Evolutionary conservation across 2,329 filamentous ascomycete species (phyloP).

Genomic region (Cercospora canescens): DNA sequence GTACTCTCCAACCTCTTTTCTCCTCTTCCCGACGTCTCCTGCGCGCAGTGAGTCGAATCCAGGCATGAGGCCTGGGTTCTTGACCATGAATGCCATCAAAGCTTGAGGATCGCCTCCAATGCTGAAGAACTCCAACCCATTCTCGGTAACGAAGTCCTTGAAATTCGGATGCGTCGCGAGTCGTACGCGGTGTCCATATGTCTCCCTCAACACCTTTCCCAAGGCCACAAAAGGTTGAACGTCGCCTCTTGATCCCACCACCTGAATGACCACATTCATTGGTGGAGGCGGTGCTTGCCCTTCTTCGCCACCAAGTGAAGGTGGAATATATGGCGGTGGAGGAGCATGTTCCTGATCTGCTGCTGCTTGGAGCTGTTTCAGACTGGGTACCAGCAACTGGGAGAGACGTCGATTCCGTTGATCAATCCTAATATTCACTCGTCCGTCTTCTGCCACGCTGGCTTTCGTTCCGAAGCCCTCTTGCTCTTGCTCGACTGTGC

Average conservation of each 20-base stretch:
- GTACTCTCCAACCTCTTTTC: conserved; percentile 75
- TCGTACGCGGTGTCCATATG: conserved; percentile 49
- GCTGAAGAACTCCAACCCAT: conserved; percentile 53
- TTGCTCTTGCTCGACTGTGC: conserved; percentile 39
- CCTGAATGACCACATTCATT: conserved; percentile 51
- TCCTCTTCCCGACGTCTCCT: conserved; percentile 73
- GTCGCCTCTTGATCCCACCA: conserved; percentile 51
- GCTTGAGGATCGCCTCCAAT: conserved; percentile 52
- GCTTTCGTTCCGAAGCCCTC: conserved; percentile 43
- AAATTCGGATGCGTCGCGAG: conserved; percentile 52
- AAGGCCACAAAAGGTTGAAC: conserved; percentile 53
- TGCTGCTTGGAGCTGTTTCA: conserved; percentile 57
- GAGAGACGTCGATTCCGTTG: conserved; percentile 67
- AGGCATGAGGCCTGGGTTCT: conserved; percentile 83
- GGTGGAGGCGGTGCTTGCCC: conserved; percentile 55
- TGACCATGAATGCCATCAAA: conserved; percentile 80
- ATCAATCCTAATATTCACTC: conserved; percentile 77
- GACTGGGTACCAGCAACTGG: conserved; percentile 65
- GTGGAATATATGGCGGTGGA: conserved; percentile 69
- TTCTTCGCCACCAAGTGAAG: conserved; percentile 66
- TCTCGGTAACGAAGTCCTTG: conserved; percentile 50
- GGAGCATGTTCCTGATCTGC: conserved; percentile 50
- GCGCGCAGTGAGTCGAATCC: conserved; percentile 73
- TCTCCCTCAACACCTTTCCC: conserved; percentile 51
- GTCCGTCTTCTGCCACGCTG: conserved; percentile 61